A percentile compares a stretch with the other conserved stretches of the same genome.
phyloP scores from a whole-genome alignment of 2,329 filamentous ascomycete genomes.

The Colletotrichum sp. region DNA sequence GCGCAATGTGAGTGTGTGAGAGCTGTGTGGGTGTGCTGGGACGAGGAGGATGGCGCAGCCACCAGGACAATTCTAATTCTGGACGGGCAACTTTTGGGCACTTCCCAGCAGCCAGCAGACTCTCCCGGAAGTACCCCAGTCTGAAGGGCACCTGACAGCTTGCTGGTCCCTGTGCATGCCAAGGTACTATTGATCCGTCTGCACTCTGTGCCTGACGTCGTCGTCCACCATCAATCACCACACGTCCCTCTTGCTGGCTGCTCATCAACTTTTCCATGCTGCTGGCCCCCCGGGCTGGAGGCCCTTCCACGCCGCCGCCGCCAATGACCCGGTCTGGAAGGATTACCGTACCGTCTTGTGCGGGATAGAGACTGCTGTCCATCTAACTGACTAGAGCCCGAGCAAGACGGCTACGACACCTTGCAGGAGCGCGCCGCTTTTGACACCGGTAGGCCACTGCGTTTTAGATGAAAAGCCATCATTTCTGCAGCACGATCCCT shows the following conservation, averaged over 20 bases:
- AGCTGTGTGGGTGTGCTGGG: neutral
- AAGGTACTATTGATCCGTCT: neutral
- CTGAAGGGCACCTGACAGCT: conserved; percentile 12
- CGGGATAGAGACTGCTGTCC: neutral
- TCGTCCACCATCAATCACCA: neutral
- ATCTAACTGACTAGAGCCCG: neutral
- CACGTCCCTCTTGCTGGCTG: neutral
- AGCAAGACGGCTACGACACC: conserved; percentile 14
- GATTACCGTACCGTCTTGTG: conserved; percentile 1
- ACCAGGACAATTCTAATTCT: conserved; percentile 43
- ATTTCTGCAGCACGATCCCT: neutral
- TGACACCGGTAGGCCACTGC: neutral
- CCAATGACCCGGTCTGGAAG: neutral
- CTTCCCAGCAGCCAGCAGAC: neutral
- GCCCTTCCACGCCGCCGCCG: neutral
- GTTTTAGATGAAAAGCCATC: neutral
- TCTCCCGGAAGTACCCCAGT: conserved; percentile 18
- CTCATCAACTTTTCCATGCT: neutral
- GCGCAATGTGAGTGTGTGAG: neutral
- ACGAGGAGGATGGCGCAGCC: conserved; percentile 37
- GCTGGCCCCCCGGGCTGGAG: neutral
- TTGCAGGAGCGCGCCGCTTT: conserved; percentile 6
- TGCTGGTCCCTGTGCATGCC: conserved; percentile 3
- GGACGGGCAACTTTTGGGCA: conserved; percentile 23
- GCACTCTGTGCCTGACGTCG: conserved; percentile 7